A percentile compares a stretch with the other conserved stretches of the same genome.
phyloP scores from a whole-genome alignment of 108 stramenopile species.

The Poteriospumella lacustris region DNA sequence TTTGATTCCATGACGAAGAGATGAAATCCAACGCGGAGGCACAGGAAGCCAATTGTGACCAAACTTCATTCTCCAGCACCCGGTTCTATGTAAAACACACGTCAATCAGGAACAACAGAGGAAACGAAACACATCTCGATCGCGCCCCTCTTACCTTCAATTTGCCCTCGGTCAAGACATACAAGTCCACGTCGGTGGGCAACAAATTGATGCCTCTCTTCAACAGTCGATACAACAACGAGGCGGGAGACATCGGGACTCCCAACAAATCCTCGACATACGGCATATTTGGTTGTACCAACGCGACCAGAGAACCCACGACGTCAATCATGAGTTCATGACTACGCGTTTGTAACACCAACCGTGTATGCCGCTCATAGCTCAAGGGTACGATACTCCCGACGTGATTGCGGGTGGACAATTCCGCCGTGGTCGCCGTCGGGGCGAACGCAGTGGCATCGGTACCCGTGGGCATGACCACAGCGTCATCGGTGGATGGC shows the following conservation, averaged over 20 bases:
- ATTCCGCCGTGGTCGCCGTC: too few species aligned
- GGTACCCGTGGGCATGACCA: too few species aligned
- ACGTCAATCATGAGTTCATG: conserved; percentile 12
- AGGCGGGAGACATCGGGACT: neutral
- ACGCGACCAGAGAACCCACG: neutral
- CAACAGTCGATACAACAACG: neutral
- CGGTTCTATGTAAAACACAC: neutral
- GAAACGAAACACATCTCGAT: neutral
- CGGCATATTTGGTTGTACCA: neutral
- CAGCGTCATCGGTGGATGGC: too few species aligned
- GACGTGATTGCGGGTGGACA: too few species aligned
- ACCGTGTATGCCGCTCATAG: conserved; percentile 12
- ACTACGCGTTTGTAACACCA: neutral
- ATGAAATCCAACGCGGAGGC: neutral
- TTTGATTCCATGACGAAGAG: conserved; percentile 14
- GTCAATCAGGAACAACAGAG: neutral
- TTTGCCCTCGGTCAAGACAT: neutral
- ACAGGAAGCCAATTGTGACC: neutral
- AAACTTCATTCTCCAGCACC: neutral
- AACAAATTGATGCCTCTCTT: conserved; percentile 5
- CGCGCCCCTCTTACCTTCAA: neutral
- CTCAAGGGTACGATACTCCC: neutral
- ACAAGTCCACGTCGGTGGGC: neutral
- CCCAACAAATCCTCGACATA: neutral
- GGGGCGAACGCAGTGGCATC: too few species aligned